Evolutionary conservation across 164 flowering plant species (phyloP).

Genomic region (Vitis riparia): DNA sequence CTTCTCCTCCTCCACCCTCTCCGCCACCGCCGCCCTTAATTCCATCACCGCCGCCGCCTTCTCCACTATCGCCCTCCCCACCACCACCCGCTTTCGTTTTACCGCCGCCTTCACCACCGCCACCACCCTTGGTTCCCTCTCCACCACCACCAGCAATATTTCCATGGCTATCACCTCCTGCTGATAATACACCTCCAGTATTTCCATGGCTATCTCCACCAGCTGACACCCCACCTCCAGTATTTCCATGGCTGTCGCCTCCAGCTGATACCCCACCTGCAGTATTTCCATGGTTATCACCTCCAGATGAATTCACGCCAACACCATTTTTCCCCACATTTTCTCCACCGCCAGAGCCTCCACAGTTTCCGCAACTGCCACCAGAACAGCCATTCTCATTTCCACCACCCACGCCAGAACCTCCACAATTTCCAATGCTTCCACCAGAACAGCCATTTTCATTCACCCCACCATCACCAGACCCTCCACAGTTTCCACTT

Average conservation of each 20-base stretch:
- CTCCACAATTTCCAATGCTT: slow-evolving; percentile 15
- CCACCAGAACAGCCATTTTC: slow-evolving; percentile 5
- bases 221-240: background rate
- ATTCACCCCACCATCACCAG: background rate
- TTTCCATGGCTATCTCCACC: slow-evolving; percentile 18
- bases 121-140: slow-evolving; percentile 2
- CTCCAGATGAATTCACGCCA: slow-evolving; percentile 8
- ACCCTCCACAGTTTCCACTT: slow-evolving; percentile 15
- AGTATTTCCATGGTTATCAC: background rate
- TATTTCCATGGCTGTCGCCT: slow-evolving; percentile 8
- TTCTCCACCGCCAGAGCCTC: slow-evolving; percentile 16
- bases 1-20: background rate
- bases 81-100: background rate
- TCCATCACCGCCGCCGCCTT: slow-evolving; percentile 5
- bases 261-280: slow-evolving; percentile 8
- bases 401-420: slow-evolving; percentile 1
- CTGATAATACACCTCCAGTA: slow-evolving; percentile 7
- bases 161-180: slow-evolving; percentile 18
- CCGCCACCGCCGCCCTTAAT: slow-evolving; percentile 15
- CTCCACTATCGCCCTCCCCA: slow-evolving; percentile 14
- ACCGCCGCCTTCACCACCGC: slow-evolving; percentile 8
- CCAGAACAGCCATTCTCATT: background rate
- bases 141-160: slow-evolving; percentile 22
- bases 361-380: background rate
- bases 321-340: slow-evolving; percentile 10